A percentile compares a stretch with the other conserved stretches of the same genome.
These are phyloP conservation scores for Petunia hybrid DNA, from an alignment of 305 asterid species.

Conservation along the genomic window DNA sequence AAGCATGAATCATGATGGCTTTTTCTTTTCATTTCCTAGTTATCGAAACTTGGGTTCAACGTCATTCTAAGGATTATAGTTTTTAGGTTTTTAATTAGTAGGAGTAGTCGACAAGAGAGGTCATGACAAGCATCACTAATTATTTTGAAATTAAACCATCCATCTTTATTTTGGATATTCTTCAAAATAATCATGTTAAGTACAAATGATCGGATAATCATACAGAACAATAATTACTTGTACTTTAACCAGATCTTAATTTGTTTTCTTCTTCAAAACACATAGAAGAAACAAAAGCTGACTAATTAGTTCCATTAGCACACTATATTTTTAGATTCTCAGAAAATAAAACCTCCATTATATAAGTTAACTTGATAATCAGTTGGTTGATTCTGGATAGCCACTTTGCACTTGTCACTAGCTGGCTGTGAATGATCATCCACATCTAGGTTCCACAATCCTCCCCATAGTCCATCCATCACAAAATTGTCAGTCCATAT, in stretches of 20 bases:
- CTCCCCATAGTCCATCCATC: constrained; percentile 57
- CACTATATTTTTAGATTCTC: neutral
- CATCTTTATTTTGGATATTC: constrained; percentile 15
- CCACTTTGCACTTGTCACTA: constrained; percentile 40
- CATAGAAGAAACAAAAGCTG: neutral
- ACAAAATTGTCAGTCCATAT: constrained; percentile 44
- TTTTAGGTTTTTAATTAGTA: too few species aligned
- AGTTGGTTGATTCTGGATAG: constrained; percentile 43
- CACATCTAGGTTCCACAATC: constrained; percentile 52
- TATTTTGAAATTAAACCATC: neutral
- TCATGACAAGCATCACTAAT: neutral
- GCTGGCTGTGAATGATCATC: neutral
- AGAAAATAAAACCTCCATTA: constrained; percentile 44
- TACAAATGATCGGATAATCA: constrained; percentile 1
- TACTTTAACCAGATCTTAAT: neutral
- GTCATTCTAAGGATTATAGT: too few species aligned
- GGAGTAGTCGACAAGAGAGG: too few species aligned
- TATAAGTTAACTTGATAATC: constrained; percentile 29
- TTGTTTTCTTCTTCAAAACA: neutral
- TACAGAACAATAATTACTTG: neutral
- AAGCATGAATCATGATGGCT: too few species aligned
- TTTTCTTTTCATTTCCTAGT: neutral
- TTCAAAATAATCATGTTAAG: constrained; percentile 22
- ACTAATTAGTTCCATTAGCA: neutral
- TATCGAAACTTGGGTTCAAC: neutral